Base-by-base conservation (phyloP, 2,329 filamentous ascomycete species). In the Tolypocladium album region DNA sequence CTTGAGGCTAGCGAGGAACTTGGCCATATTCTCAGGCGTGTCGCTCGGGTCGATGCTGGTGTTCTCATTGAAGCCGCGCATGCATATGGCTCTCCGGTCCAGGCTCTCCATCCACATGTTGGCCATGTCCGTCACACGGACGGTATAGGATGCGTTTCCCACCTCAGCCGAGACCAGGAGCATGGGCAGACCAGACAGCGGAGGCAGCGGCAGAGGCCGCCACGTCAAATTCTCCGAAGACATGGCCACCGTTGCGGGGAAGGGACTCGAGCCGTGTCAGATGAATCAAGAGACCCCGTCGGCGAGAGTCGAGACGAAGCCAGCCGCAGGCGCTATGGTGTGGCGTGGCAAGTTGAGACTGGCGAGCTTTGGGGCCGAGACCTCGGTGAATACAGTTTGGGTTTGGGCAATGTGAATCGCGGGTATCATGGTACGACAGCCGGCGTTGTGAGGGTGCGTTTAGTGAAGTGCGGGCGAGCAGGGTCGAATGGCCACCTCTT, bases 31-130 rank as follows among this genome's bases (percentile, higher is more conserved):
- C 57, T 84, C 82, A 0, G 79, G 76, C 61, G 87, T 86, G 64
- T 88, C 85, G 68, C 82, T 85, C 1, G 89, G 86, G 68, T 93
- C 88, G 62, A 93, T 91, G 62, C 82, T 86, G 20, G 87, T 89
- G 65, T 85, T 80, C 65, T 87, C 80, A 31, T 81, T 74, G 60
- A 83, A 77, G 38, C 84, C 87, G 61, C 88, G 82, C 61, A 79
- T 75, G 59, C 86, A 79, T 60, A 93, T 88, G 13, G 76, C 78
- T n/a, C 76, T 78, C 27, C 83, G 77, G 60, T 85, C 80, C 27
- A 92, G 74, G 11, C 71, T 78, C 72, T 92, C 89, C 34, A 76
- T 74, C 89, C 89, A 94, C n/a, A 92, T 76, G 64, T 86, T 82
- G 68, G 82, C 85, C 61, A 92, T 78, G 69, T 93, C 89, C 2